Conservation (phyloP, 2,329 filamentous ascomycete genomes). For the Colletotrichum sp. region DNA sequence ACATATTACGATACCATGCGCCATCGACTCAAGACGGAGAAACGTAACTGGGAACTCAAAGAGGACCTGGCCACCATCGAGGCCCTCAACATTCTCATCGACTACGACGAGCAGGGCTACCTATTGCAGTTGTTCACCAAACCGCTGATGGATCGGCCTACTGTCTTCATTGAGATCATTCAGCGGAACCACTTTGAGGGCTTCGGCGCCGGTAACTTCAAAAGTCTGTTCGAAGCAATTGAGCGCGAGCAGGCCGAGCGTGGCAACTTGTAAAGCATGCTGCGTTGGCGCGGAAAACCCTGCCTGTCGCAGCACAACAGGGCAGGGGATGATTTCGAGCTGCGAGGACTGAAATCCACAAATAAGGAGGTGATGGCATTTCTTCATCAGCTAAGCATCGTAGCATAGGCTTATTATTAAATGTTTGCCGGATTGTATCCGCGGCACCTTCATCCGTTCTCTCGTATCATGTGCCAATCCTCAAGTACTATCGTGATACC, state of each 20-base stretch:
- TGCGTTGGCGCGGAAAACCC: not conserved
- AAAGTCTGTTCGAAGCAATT: slow-evolving; percentile 92
- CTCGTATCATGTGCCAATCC: not conserved
- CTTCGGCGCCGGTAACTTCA: slow-evolving; percentile 96
- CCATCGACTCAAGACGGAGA: slow-evolving; percentile 70
- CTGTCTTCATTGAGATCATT: slow-evolving; percentile 96
- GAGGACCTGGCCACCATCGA: slow-evolving; percentile 83
- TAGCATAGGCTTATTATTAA: not conserved
- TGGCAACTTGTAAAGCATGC: slow-evolving; percentile 71
- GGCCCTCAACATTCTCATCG: slow-evolving; percentile 85
- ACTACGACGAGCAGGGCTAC: slow-evolving; percentile 94
- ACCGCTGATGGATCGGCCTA: slow-evolving; percentile 92
- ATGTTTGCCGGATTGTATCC: not conserved
- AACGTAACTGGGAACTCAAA: slow-evolving; percentile 66
- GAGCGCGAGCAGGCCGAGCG: slow-evolving; percentile 88
- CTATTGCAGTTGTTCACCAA: slow-evolving; percentile 79
- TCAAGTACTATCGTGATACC: not conserved
- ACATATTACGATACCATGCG: slow-evolving; percentile 86
- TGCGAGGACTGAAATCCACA: not conserved
- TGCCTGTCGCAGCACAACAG: not conserved
- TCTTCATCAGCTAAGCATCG: not conserved
- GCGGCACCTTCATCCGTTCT: not conserved
- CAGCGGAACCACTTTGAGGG: slow-evolving; percentile 90
- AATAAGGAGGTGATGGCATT: not conserved
- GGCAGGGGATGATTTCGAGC: not conserved